Conservation (phyloP, 495 filamentous ascomycete genomes). For the Tetracladium marchalianum region DNA sequence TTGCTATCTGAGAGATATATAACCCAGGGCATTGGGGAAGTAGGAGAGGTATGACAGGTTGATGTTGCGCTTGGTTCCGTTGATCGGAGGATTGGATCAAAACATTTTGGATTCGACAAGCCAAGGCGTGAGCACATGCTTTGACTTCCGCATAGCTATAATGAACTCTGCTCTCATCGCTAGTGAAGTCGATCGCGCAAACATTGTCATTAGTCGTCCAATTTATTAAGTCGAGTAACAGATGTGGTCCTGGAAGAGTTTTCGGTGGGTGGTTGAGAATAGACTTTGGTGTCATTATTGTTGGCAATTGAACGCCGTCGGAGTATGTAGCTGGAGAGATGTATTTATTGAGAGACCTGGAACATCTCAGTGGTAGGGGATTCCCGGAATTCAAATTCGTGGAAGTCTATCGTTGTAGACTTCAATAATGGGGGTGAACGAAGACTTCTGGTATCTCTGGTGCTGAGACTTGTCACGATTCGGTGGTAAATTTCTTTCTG, state of each 20-base stretch:
- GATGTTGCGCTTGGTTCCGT: slow-evolving; percentile 2
- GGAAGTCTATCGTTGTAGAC: neutral
- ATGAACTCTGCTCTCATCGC: neutral
- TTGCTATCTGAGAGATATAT: slow-evolving; percentile 61
- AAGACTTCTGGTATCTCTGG: too few species aligned
- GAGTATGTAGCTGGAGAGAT: neutral
- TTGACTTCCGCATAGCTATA: slow-evolving; percentile 14
- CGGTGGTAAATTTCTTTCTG: too few species aligned
- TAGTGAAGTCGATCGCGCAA: slow-evolving; percentile 17
- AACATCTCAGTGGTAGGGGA: neutral
- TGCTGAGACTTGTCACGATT: too few species aligned
- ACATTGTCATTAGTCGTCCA: slow-evolving; percentile 3
- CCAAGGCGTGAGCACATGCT: slow-evolving; percentile 8
- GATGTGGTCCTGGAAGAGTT: slow-evolving; percentile 43
- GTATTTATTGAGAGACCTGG: neutral
- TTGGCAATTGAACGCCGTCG: too few species aligned
- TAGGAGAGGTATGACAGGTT: slow-evolving; percentile 58
- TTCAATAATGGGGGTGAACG: too few species aligned
- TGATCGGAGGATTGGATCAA: neutral
- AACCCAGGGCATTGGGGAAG: slow-evolving; percentile 59
- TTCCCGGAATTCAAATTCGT: neutral
- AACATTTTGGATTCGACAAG: slow-evolving; percentile 2
- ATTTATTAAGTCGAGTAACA: slow-evolving; percentile 56
- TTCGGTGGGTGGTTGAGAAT: slow-evolving; percentile 51
- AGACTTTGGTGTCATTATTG: slow-evolving; percentile 29